These are phyloP conservation scores for Nakaseomyces sp. DNA, from an alignment of 1,139 yeast genomes.

Conservation along the genomic window DNA sequence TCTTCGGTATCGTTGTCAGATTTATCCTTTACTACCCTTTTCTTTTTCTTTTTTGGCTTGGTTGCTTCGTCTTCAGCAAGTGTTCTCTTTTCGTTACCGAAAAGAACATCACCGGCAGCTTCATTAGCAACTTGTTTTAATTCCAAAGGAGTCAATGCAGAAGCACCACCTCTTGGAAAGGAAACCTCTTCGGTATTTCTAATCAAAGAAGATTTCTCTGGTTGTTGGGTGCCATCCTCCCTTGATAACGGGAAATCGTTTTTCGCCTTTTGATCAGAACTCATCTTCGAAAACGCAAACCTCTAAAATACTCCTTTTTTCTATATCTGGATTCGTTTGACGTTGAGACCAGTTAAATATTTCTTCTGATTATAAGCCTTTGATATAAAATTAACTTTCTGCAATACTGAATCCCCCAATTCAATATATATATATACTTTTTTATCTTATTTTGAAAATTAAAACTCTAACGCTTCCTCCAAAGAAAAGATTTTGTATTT, in stretches of 20 bases:
- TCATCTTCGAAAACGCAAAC: neutral
- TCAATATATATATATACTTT: neutral
- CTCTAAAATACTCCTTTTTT: no score
- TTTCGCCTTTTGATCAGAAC: constrained; percentile 26
- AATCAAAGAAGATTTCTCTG: constrained; percentile 29
- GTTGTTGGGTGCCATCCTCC: constrained; percentile 33
- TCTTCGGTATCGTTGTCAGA: constrained; percentile 9
- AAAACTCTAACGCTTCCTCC: no score
- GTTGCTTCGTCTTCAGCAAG: constrained; percentile 31
- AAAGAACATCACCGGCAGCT: constrained; percentile 79
- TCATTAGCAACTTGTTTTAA: constrained; percentile 88
- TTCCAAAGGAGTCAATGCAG: constrained; percentile 80
- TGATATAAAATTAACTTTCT: no score
- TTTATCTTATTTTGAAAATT: no score
- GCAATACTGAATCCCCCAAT: neutral
- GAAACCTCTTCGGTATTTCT: constrained; percentile 45
- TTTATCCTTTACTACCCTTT: constrained; percentile 17
- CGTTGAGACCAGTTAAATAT: no score
- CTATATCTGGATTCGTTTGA: neutral
- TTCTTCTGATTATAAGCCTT: no score
- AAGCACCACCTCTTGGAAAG: constrained; percentile 93
- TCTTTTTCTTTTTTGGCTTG: constrained; percentile 33
- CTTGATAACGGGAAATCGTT: constrained; percentile 35
- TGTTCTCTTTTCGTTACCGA: constrained; percentile 37
- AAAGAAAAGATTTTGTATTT: no score